A percentile compares a stretch with the other conserved stretches of the same genome.
Evolutionary conservation across 306 rosid genomes (phyloP).

Genomic region (Prunus padus): DNA sequence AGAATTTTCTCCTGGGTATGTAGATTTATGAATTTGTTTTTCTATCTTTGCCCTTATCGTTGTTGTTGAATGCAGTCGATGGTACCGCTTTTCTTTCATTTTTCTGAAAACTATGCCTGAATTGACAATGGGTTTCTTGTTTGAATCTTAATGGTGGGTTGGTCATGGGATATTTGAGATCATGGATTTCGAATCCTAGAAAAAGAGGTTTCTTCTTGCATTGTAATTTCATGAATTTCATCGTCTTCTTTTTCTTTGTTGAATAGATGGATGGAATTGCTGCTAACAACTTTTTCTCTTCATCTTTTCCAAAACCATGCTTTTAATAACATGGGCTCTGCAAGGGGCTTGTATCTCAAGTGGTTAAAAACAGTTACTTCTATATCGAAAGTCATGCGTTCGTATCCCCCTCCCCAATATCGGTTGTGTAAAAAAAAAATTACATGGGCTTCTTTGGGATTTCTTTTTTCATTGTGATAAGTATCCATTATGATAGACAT

Average conservation of each 20-base stretch:
- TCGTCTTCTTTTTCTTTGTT: background rate
- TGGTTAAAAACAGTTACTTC: too few species aligned
- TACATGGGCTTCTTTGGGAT: background rate
- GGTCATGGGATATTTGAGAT: background rate
- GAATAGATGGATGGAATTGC: background rate
- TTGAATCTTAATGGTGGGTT: background rate
- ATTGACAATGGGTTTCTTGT: background rate
- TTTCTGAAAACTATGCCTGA: background rate
- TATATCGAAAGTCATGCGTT: too few species aligned
- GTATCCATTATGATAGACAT: background rate
- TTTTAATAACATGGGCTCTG: too few species aligned
- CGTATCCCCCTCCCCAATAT: too few species aligned
- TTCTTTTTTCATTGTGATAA: background rate
- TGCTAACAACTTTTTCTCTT: background rate
- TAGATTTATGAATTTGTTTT: background rate
- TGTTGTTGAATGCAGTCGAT: slow-evolving; percentile 1
- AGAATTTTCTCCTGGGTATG: background rate
- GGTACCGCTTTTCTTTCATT: background rate
- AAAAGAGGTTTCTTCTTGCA: background rate
- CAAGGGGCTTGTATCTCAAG: too few species aligned
- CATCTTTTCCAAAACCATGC: too few species aligned
- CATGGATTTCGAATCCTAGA: background rate
- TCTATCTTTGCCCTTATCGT: background rate
- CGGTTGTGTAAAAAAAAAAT: too few species aligned
- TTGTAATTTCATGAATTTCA: background rate